Evolutionary conservation across 2,329 filamentous ascomycete species (phyloP), one percentile per base, ranked within the genome.

Genomic region (Trichothecium sympodiale): DNA sequence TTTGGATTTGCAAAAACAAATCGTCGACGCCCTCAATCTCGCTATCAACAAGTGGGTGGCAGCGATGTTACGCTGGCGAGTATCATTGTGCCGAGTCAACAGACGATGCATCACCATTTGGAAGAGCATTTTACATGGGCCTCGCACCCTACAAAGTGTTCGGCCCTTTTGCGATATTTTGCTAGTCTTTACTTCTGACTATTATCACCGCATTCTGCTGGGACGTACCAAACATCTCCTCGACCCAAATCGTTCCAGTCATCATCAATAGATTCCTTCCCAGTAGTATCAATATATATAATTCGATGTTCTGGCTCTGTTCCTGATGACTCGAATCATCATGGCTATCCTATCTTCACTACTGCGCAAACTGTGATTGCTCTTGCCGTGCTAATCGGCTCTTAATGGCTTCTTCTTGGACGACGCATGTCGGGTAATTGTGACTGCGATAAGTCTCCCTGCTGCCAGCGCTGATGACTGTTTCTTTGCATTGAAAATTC

Each of bases 391-490:
- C 55, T 68, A 28, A 59, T 74, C 37, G 52, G 43, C 3, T 51
- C 62, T 8, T 74, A 75, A 46, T 74, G 71, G 70, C 38, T 54
- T 3, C 49, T 74, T 3, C 54, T 74, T 17, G 70, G 70, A 13
- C 62, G 62, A 15, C 59, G 70, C 28, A 51, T 53, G 40, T 63
- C 64, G 3, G 71, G 71, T 12, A 67, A 66, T 41, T 71, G 71
- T 43, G 67, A 73, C 50, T 75, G 71, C 71, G 71, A 75, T 46
- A 65, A 65, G 48, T 65, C 56, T 15, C 56, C 60, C 13, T 75
- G 74, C 52, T 74, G 69, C 50, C 71, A 75, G 45, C 64, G 68
- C 25, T 75, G 71, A 69, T 69, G 75, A 45, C 46, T 74, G 8
- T 69, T 68, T 46, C 55, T 74, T 3, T 59, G 60, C 20, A 59